Conservation (phyloP, 1,139 yeast genomes). For the Tardiomyces depauwii region DNA sequence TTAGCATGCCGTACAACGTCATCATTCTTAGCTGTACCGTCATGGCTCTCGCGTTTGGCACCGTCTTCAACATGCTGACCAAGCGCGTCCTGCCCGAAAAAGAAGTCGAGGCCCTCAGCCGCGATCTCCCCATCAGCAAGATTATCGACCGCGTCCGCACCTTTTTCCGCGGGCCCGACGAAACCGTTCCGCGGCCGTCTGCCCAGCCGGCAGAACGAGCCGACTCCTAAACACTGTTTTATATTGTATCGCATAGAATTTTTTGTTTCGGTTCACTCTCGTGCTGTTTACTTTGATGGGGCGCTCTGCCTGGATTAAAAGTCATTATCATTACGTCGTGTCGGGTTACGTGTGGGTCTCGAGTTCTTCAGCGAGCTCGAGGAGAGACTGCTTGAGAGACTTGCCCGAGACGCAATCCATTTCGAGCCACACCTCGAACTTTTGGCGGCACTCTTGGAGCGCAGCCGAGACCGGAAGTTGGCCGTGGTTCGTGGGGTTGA, state of each 20-base stretch:
- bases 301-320: no score
- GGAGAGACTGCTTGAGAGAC: neutral
- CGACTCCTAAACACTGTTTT: no score
- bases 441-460: conserved; percentile 29
- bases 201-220: no score
- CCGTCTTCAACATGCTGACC: conserved; percentile 65
- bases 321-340: no score
- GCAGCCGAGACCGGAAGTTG: conserved; percentile 33
- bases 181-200: no score
- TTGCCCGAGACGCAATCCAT: conserved; percentile 18
- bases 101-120: conserved; percentile 42
- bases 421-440: conserved; percentile 37
- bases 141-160: conserved; percentile 4
- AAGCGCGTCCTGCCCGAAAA: conserved; percentile 70
- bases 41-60: conserved; percentile 86
- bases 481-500: conserved; percentile 39
- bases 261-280: no score
- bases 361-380: neutral
- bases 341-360: neutral
- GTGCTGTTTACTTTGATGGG: no score
- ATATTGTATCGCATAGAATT: no score
- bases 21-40: conserved; percentile 89
- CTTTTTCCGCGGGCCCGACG: neutral
- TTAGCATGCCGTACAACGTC: conserved; percentile 97
- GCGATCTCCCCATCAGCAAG: conserved; percentile 12